Evolutionary conservation across 2,329 filamentous ascomycete genomes (phyloP).

Genomic region (Neonectria magnoliae): DNA sequence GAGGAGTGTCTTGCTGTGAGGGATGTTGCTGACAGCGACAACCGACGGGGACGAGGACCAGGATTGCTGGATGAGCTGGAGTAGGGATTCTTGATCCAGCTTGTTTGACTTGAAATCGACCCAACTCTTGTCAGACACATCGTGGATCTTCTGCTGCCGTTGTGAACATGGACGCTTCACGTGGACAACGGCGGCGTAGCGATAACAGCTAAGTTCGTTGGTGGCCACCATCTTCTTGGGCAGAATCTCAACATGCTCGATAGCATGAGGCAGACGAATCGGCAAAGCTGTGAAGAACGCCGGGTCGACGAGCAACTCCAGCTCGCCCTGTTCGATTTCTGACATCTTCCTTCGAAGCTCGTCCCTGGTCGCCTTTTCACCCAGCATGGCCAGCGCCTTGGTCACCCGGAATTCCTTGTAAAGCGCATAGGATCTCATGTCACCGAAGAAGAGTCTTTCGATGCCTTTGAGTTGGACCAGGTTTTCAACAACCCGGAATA

Average conservation of each 20-base stretch:
- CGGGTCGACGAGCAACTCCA: conserved; percentile 41
- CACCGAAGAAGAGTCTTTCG: conserved; percentile 33
- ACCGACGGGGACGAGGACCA: neutral
- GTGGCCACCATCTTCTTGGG: conserved; percentile 43
- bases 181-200: conserved; percentile 31
- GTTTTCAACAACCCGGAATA: conserved; percentile 26
- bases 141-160: conserved; percentile 11
- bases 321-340: conserved; percentile 27
- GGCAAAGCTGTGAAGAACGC: conserved; percentile 8
- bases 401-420: conserved; percentile 30
- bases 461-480: conserved; percentile 10
- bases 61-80: conserved; percentile 16
- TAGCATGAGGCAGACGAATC: conserved; percentile 23
- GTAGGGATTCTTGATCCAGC: conserved; percentile 22
- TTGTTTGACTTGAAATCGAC: conserved; percentile 30
- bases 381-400: conserved; percentile 14
- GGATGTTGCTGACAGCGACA: conserved; percentile 40
- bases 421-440: conserved; percentile 35
- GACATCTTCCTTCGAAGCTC: conserved; percentile 18
- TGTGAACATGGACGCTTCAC: neutral
- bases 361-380: conserved; percentile 13
- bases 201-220: conserved; percentile 41
- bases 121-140: conserved; percentile 28
- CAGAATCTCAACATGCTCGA: conserved; percentile 43
- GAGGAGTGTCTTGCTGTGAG: conserved; percentile 44